Conservation (phyloP, 176 grass and related monocot species). For the Stipa capillata region DNA sequence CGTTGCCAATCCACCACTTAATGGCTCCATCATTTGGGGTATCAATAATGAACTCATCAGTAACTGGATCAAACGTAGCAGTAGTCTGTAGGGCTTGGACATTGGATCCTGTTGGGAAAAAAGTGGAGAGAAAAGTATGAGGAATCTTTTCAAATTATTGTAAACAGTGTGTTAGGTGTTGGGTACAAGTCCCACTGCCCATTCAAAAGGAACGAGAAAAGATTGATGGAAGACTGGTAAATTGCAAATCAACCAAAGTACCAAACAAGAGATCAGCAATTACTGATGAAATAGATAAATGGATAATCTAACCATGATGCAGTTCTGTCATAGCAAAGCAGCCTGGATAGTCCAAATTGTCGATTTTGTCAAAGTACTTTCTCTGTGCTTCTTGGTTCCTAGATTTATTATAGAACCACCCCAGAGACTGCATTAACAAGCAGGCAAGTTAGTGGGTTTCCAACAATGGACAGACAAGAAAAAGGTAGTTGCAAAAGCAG, state of each 20-base stretch:
- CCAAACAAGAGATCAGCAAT: neutral
- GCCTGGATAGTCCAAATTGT: slow-evolving; percentile 92
- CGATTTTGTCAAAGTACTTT: slow-evolving; percentile 87
- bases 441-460: neutral
- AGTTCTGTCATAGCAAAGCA: slow-evolving; percentile 99
- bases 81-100: slow-evolving; percentile 94
- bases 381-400: slow-evolving; percentile 88
- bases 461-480: neutral
- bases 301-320: slow-evolving; percentile 75
- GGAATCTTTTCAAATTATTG: slow-evolving; percentile 12
- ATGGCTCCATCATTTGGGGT: slow-evolving; percentile 98
- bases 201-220: slow-evolving; percentile 1
- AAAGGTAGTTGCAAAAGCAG: neutral
- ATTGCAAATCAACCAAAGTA: neutral
- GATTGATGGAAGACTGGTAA: neutral
- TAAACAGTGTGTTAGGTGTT: slow-evolving; percentile 12
- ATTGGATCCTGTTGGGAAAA: slow-evolving; percentile 75
- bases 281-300: neutral
- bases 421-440: slow-evolving; percentile 77
- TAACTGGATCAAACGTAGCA: slow-evolving; percentile 95
- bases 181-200: neutral
- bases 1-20: slow-evolving; percentile 99
- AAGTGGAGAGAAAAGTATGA: neutral
- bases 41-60: slow-evolving; percentile 84
- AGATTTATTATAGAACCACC: slow-evolving; percentile 84